These are phyloP conservation scores for Ceratocystis diversiconidia DNA, from an alignment of 2,329 filamentous ascomycete species.

Conservation along the genomic window DNA sequence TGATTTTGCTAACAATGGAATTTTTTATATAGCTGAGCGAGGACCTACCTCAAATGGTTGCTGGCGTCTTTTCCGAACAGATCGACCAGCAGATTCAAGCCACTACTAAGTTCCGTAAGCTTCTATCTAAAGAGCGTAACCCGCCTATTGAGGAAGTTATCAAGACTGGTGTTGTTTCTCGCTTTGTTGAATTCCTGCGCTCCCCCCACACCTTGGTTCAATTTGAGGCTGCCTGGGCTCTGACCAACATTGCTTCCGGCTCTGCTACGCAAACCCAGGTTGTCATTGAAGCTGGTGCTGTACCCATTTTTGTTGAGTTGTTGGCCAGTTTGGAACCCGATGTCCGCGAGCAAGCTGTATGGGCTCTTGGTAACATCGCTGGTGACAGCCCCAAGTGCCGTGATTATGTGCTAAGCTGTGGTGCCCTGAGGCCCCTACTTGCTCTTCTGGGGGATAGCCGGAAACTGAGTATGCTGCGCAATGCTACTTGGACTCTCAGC, in stretches of 20 bases:
- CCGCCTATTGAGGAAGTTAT: slow-evolving; percentile 98
- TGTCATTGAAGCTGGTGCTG: slow-evolving; percentile 93
- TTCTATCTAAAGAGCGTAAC: slow-evolving; percentile 96
- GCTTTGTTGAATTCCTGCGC: slow-evolving; percentile 95
- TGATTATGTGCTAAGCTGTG: slow-evolving; percentile 86
- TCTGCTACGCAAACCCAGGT: slow-evolving; percentile 96
- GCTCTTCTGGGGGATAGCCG: slow-evolving; percentile 88
- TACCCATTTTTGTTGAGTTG: slow-evolving; percentile 96
- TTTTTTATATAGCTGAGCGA: slow-evolving; percentile 61
- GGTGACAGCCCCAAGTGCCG: slow-evolving; percentile 95
- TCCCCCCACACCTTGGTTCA: slow-evolving; percentile 96
- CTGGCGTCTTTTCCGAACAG: slow-evolving; percentile 95
- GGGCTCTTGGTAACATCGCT: slow-evolving; percentile 96
- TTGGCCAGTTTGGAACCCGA: slow-evolving; percentile 92
- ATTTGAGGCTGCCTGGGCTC: slow-evolving; percentile 96
- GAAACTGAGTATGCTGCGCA: slow-evolving; percentile 97
- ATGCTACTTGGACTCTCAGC: slow-evolving; percentile 97
- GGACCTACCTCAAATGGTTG: slow-evolving; percentile 95
- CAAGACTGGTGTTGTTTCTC: slow-evolving; percentile 92
- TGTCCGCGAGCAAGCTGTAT: slow-evolving; percentile 94
- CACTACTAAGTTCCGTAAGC: slow-evolving; percentile 96
- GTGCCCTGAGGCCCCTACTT: slow-evolving; percentile 80
- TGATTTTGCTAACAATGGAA: neutral
- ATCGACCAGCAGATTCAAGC: slow-evolving; percentile 96
- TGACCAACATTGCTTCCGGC: slow-evolving; percentile 98